Evolutionary conservation across 2,329 filamentous ascomycete species (phyloP), one percentile per base, ranked within the genome.

Genomic region (Fusarium acutatum): DNA sequence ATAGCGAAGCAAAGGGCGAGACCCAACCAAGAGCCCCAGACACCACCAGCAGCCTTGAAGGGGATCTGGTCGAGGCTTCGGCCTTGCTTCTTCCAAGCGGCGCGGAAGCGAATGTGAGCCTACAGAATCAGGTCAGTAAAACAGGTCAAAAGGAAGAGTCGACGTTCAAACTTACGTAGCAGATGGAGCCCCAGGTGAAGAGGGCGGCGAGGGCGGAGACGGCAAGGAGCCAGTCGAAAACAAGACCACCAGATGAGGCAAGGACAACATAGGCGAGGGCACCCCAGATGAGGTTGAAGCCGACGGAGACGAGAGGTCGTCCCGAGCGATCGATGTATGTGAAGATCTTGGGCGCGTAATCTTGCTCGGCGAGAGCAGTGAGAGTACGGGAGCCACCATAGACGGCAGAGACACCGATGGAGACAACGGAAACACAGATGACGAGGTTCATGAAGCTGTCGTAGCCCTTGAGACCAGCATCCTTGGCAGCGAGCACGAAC

Each of bases 151-250:
- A 20, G 0, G 13, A 15, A 3, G 8, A 28, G 6, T 52, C 15
- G 1, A 12, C 6, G 18, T 46, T 30, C 3, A n/a, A 13, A 34
- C 54, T 18, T 37, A 77, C 77, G 22, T 68, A 88, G 79, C 89
- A 91, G 75, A 93, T 91, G 50, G 87, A 89, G 28, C 86, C 89
- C 90, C 90, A 93, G 22, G 90, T 89, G 80, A 92, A 92, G 49
- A 92, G 85, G 30, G 89, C 86, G 18, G 88, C 87, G 4, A 92
- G 85, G 60, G 89, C 90, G 6, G 90, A 91, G 18, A 92, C 83
- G 11, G 90, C 88, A 32, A 89, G 86, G 5, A 93, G 86, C 91
- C 91, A 92, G 71, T 88, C 85, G 61, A 93, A 91, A 20, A 92
- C 86, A 0, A 83, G 80, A 10, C 81, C 78, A 46, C 89, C 89